These are phyloP conservation scores for Fusarium aywerte DNA, from an alignment of 2,329 filamentous ascomycete species.

Conservation along the genomic window DNA sequence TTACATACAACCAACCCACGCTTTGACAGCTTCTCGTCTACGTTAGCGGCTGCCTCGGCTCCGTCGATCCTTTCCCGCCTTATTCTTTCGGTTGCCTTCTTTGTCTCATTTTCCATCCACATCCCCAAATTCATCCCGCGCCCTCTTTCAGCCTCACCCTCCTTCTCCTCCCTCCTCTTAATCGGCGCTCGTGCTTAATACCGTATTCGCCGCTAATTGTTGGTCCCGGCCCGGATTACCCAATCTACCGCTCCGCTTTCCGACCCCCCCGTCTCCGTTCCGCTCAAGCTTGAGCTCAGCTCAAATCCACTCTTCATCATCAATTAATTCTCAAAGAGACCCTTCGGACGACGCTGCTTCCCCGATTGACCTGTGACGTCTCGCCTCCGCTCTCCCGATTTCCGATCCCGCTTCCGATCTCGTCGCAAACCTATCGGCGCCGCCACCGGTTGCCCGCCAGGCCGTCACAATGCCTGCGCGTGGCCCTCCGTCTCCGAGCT, in stretches of 20 bases:
- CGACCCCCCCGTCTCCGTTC: constrained; percentile 31
- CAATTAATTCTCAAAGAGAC: constrained; percentile 16
- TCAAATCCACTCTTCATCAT: constrained; percentile 34
- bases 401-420: constrained; percentile 5
- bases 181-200: not conserved
- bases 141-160: constrained; percentile 6
- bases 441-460: constrained; percentile 44
- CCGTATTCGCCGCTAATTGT: constrained; percentile 11
- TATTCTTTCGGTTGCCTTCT: constrained; percentile 7
- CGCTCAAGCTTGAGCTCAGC: constrained; percentile 16
- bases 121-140: constrained; percentile 2
- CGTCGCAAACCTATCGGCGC: constrained; percentile 37
- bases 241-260: constrained; percentile 37
- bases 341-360: not conserved
- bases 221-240: constrained; percentile 32
- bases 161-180: not conserved
- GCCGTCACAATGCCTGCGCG: constrained; percentile 53
- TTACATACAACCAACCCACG: not conserved
- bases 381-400: not conserved
- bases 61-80: constrained; percentile 30
- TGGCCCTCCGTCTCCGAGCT: constrained; percentile 63
- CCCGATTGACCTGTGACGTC: constrained; percentile 10
- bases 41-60: constrained; percentile 32
- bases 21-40: constrained; percentile 8
- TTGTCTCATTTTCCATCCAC: constrained; percentile 18